These are phyloP conservation scores for Ustilago trichophora DNA, from an alignment of 1,284 basidiomycete genomes.

Conservation along the genomic window DNA sequence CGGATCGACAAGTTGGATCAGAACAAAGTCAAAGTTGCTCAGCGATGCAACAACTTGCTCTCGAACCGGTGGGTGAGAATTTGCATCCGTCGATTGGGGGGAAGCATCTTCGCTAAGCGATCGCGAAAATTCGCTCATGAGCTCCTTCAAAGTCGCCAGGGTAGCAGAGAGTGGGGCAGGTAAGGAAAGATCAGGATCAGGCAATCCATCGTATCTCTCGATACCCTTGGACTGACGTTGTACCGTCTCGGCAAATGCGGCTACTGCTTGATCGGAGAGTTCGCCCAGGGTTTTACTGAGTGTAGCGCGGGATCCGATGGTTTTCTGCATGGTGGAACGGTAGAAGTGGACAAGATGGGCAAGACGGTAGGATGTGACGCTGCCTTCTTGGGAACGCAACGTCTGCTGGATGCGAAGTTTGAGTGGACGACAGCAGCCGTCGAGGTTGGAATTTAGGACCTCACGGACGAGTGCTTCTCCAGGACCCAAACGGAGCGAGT, in stretches of 20 bases:
- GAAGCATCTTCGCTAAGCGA: conserved; percentile 31
- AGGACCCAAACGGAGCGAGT: conserved; percentile 13
- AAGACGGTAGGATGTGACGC: conserved; percentile 88
- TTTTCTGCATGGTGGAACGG: conserved; percentile 86
- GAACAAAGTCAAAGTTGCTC: conserved; percentile 40
- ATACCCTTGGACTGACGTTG: conserved; percentile 48
- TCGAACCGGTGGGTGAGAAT: too few species aligned
- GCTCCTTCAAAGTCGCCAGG: conserved; percentile 49
- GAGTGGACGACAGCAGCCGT: conserved; percentile 80
- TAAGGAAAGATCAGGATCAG: conserved; percentile 27
- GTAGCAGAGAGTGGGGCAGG: conserved; percentile 46
- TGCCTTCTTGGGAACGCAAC: conserved; percentile 88
- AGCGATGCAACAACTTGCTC: neutral
- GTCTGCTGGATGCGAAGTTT: conserved; percentile 85
- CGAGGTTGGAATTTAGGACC: conserved; percentile 82
- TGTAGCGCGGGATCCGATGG: conserved; percentile 82
- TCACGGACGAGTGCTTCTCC: conserved; percentile 71
- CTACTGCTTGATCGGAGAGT: conserved; percentile 63
- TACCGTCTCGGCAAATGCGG: conserved; percentile 52
- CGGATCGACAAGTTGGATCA: conserved; percentile 47
- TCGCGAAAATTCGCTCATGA: conserved; percentile 43
- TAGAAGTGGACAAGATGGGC: conserved; percentile 96
- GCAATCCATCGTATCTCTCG: conserved; percentile 31
- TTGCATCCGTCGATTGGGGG: neutral
- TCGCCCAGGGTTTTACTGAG: conserved; percentile 82